A percentile compares a stretch with the other conserved stretches of the same genome.
Conservation (phyloP, 768 basidiomycete species). For the Termitomyces sp. region DNA sequence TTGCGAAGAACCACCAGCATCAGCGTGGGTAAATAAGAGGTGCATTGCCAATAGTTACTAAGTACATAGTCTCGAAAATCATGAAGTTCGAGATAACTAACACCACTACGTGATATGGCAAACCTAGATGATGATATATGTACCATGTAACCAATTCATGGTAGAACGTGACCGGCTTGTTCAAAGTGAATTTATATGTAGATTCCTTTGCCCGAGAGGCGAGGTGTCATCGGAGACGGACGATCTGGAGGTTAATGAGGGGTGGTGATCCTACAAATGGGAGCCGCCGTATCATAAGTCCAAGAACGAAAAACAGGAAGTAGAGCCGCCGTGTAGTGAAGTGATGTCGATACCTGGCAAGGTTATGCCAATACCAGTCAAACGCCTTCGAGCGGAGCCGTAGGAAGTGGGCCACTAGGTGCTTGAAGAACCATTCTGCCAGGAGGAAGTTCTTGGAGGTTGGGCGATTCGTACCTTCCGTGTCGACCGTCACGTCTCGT, state of each 20-base stretch:
- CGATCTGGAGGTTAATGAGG: constrained; percentile 20
- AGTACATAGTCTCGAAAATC: too few relatives aligned
- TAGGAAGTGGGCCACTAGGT: constrained; percentile 6
- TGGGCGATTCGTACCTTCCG: constrained; percentile 9
- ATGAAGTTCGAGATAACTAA: too few relatives aligned
- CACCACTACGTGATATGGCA: neutral
- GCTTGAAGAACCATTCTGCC: constrained; percentile 17
- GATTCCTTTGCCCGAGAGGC: too few relatives aligned
- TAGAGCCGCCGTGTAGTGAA: constrained; percentile 15
- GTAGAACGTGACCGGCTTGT: neutral
- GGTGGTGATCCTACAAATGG: constrained; percentile 22
- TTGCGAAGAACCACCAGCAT: neutral
- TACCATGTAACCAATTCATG: neutral
- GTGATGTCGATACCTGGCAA: constrained; percentile 14
- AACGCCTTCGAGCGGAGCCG: constrained; percentile 9
- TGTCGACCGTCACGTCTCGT: constrained; percentile 1
- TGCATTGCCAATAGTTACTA: too few relatives aligned
- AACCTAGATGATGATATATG: neutral
- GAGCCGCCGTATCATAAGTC: constrained; percentile 18
- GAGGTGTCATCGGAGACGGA: constrained; percentile 10
- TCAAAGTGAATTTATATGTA: neutral
- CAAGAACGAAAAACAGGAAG: constrained; percentile 19
- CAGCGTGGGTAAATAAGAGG: too few relatives aligned
- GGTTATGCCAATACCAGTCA: constrained; percentile 16
- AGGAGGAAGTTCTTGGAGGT: constrained; percentile 14